These are phyloP conservation scores for Cenchrus americanus DNA, from an alignment of 176 grass and related monocot genomes.

Conservation along the genomic window DNA sequence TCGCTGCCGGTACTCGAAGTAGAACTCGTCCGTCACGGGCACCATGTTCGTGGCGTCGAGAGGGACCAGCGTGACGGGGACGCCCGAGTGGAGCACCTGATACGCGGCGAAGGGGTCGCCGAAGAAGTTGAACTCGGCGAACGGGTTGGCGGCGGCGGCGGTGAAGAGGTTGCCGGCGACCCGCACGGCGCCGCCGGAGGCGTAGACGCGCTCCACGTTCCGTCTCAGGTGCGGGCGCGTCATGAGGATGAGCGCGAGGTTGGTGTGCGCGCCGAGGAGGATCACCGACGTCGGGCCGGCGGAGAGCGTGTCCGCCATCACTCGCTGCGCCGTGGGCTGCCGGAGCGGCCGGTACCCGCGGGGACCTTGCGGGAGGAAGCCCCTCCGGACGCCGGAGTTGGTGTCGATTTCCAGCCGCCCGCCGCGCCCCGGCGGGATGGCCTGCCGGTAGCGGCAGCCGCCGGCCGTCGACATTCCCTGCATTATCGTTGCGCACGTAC, in stretches of 20 bases:
- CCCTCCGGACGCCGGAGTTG: conserved; percentile 57
- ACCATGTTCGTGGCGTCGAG: conserved; percentile 90
- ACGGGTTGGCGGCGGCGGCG: conserved; percentile 60
- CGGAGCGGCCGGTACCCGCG: conserved; percentile 61
- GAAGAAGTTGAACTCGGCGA: conserved; percentile 91
- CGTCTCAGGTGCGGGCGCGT: conserved; percentile 53
- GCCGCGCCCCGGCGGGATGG: conserved; percentile 49
- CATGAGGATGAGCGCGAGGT: conserved; percentile 75
- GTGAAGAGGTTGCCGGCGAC: conserved; percentile 69
- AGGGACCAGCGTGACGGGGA: conserved; percentile 77
- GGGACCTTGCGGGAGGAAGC: conserved; percentile 66
- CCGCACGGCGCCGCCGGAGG: conserved; percentile 72
- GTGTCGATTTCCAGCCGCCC: conserved; percentile 63
- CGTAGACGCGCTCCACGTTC: conserved; percentile 68
- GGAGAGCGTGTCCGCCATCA: conserved; percentile 65
- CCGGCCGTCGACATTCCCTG: conserved; percentile 76
- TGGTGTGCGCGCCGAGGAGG: conserved; percentile 75
- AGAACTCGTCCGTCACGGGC: conserved; percentile 67
- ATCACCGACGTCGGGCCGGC: conserved; percentile 59
- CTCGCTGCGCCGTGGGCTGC: conserved; percentile 71
- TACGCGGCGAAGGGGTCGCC: conserved; percentile 79
- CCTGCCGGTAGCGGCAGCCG: conserved; percentile 73
- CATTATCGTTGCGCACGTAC: not conserved
- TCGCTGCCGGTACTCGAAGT: conserved; percentile 47
- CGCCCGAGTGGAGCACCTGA: conserved; percentile 84